These are phyloP conservation scores for Calvatia gigantea DNA, from an alignment of 768 basidiomycete species.

Conservation along the genomic window DNA sequence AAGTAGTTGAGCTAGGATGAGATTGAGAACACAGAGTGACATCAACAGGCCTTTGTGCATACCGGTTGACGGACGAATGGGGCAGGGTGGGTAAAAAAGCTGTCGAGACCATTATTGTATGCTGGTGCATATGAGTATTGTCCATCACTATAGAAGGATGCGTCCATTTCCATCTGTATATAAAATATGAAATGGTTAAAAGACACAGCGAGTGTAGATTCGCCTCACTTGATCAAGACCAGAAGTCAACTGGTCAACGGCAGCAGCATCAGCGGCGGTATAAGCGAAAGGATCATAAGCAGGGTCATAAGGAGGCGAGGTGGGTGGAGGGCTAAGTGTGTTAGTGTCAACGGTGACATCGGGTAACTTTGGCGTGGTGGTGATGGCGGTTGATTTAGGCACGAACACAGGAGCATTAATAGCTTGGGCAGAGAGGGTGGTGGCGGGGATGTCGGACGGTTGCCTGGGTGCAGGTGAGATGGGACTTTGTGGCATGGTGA, in stretches of 20 bases:
- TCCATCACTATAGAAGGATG: slow-evolving; percentile 25
- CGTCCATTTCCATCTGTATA: slow-evolving; percentile 28
- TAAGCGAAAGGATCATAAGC: slow-evolving; percentile 19
- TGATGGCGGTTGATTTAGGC: slow-evolving; percentile 51
- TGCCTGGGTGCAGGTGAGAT: slow-evolving; percentile 27
- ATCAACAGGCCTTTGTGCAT: slow-evolving; percentile 15
- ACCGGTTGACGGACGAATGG: slow-evolving; percentile 71
- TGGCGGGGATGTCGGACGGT: slow-evolving; percentile 42
- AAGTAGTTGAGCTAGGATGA: slow-evolving; percentile 80
- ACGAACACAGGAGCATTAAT: slow-evolving; percentile 85
- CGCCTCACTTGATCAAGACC: background rate
- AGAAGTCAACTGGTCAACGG: slow-evolving; percentile 7
- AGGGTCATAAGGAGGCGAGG: slow-evolving; percentile 14
- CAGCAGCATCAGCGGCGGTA: background rate
- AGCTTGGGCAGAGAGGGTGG: slow-evolving; percentile 52
- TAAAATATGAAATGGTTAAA: background rate
- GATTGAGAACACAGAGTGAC: background rate
- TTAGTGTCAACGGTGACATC: too few species aligned
- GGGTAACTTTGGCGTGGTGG: slow-evolving; percentile 17
- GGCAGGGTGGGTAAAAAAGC: slow-evolving; percentile 34
- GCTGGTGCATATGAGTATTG: slow-evolving; percentile 21
- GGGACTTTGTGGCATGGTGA: slow-evolving; percentile 11
- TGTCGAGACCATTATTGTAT: slow-evolving; percentile 25
- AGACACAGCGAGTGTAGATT: background rate
- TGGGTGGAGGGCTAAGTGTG: background rate